phyloP scores from a whole-genome alignment of 805 yeast genomes.

The Cyberlindnera galapagoensis region DNA sequence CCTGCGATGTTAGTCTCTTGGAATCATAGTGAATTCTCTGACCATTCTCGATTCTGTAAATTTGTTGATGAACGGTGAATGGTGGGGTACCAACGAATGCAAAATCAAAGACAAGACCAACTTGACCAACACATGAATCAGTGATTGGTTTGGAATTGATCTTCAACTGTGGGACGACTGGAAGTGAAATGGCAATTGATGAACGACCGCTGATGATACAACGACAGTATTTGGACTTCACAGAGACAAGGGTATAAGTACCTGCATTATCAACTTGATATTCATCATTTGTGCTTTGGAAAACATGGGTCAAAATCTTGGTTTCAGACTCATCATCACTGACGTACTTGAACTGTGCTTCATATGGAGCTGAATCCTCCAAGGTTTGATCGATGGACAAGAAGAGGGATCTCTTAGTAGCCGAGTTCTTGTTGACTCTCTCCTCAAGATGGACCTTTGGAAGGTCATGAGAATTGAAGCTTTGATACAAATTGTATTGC shows the following conservation, averaged over 20 bases:
- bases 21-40: constrained; percentile 29
- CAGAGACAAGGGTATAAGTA: constrained; percentile 46
- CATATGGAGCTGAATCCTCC: constrained; percentile 27
- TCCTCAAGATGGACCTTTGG: constrained; percentile 47
- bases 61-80: constrained; percentile 56
- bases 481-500: constrained; percentile 34
- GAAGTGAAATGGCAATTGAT: constrained; percentile 46
- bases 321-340: constrained; percentile 23
- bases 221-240: constrained; percentile 56
- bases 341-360: constrained; percentile 27
- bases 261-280: constrained; percentile 56
- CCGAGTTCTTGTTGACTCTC: constrained; percentile 27
- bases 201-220: constrained; percentile 58
- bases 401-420: constrained; percentile 32
- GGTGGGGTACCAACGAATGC: constrained; percentile 75
- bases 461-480: constrained; percentile 47
- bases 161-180: constrained; percentile 44
- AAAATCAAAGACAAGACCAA: constrained; percentile 74
- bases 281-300: constrained; percentile 26
- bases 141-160: constrained; percentile 46
- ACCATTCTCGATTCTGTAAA: constrained; percentile 43
- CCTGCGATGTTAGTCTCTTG: constrained; percentile 30
- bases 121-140: constrained; percentile 89
- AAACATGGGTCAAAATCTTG: constrained; percentile 17
- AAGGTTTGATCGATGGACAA: constrained; percentile 27